Conservation (phyloP, 2,329 filamentous ascomycete genomes). For the Capronia americana region DNA sequence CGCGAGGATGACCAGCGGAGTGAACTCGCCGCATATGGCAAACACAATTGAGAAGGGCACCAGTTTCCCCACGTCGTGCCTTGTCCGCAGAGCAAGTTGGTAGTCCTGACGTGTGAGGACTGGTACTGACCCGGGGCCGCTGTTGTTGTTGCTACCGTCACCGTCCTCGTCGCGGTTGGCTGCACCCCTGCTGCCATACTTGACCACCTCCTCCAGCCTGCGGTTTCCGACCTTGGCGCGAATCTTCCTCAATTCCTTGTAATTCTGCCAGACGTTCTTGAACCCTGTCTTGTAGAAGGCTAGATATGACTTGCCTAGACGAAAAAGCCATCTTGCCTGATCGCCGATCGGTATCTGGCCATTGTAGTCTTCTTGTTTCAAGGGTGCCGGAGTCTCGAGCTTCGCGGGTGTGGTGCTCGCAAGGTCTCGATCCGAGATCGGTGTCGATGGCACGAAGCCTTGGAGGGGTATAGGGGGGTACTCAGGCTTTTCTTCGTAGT, state of each 20-base stretch:
- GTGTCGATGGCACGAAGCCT: not conserved
- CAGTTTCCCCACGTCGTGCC: slow-evolving; percentile 76
- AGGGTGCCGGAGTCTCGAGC: slow-evolving; percentile 6
- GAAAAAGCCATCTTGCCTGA: slow-evolving; percentile 45
- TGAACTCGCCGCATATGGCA: slow-evolving; percentile 82
- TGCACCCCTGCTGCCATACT: not conserved
- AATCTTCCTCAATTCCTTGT: slow-evolving; percentile 50
- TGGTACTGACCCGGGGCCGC: slow-evolving; percentile 34
- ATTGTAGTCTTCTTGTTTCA: slow-evolving; percentile 5
- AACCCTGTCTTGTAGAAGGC: slow-evolving; percentile 88
- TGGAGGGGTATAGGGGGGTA: not conserved
- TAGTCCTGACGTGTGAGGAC: slow-evolving; percentile 69
- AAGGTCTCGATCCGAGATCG: slow-evolving; percentile 1
- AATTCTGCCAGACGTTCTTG: slow-evolving; percentile 74
- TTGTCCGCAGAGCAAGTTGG: slow-evolving; percentile 71
- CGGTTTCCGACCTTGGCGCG: slow-evolving; percentile 49
- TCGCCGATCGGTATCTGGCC: slow-evolving; percentile 7
- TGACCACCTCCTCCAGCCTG: slow-evolving; percentile 11
- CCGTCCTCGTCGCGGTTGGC: not conserved
- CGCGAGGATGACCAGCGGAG: slow-evolving; percentile 76
- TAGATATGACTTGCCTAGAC: slow-evolving; percentile 75
- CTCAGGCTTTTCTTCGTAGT: not conserved
- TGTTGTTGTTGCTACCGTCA: not conserved
- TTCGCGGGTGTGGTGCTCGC: slow-evolving; percentile 9
- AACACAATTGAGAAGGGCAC: slow-evolving; percentile 79